Evolutionary conservation across 2,329 filamentous ascomycete species (phyloP).

Genomic region (Colletotrichum trifolii): DNA sequence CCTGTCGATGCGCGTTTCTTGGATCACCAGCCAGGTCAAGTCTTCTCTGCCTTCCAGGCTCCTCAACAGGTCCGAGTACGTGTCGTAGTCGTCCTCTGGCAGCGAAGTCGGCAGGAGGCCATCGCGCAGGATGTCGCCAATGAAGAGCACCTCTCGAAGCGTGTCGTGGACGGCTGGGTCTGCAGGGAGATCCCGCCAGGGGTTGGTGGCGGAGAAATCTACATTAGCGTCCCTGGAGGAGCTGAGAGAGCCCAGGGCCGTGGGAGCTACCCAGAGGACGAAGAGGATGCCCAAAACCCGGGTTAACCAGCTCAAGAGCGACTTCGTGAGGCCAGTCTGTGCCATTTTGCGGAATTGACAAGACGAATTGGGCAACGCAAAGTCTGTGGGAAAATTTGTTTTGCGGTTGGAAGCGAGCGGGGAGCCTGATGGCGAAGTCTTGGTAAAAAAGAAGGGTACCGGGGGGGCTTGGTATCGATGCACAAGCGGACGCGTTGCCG

Average conservation of each 20-base stretch:
- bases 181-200: constrained; percentile 34
- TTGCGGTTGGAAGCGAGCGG: neutral
- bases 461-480: constrained; percentile 16
- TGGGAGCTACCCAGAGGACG: constrained; percentile 12
- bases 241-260: constrained; percentile 5
- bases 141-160: constrained; percentile 25
- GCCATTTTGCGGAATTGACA: constrained; percentile 8
- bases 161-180: constrained; percentile 23
- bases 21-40: constrained; percentile 30
- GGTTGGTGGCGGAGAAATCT: constrained; percentile 26
- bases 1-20: constrained; percentile 28
- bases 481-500: neutral
- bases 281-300: constrained; percentile 7
- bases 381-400: constrained; percentile 1
- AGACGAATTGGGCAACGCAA: neutral
- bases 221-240: neutral
- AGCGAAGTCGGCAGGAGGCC: constrained; percentile 30
- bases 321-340: constrained; percentile 5
- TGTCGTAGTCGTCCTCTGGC: constrained; percentile 25
- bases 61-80: constrained; percentile 25
- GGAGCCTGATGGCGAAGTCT: neutral
- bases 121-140: constrained; percentile 29
- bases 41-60: constrained; percentile 30
- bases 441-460: neutral
- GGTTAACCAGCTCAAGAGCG: constrained; percentile 2